phyloP scores from a whole-genome alignment of 805 yeast genomes.

The Kluyveromyces dobzhanskii region DNA sequence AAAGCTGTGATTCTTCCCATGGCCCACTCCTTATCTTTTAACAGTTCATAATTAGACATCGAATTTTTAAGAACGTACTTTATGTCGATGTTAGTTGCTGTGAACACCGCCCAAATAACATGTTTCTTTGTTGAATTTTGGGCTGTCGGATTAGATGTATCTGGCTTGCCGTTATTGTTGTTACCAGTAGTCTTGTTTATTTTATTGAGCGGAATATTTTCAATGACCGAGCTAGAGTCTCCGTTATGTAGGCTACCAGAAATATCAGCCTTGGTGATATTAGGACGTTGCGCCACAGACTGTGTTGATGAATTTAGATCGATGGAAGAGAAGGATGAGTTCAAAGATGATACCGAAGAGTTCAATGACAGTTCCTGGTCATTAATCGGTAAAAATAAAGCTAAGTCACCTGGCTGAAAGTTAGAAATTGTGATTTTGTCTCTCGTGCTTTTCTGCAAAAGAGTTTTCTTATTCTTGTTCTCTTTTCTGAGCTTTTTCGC shows the following conservation, averaged over 20 bases:
- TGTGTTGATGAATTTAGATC: constrained; percentile 13
- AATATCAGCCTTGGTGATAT: not conserved
- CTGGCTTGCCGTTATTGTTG: not conserved
- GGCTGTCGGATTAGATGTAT: not conserved
- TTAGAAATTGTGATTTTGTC: constrained; percentile 56
- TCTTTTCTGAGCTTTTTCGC: constrained; percentile 78
- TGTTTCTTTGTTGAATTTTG: not conserved
- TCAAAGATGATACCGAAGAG: constrained; percentile 20
- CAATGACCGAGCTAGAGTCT: not conserved
- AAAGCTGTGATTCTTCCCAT: constrained; percentile 61
- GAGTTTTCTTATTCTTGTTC: constrained; percentile 25
- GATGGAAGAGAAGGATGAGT: constrained; percentile 29
- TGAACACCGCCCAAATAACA: constrained; percentile 90
- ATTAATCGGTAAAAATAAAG: constrained; percentile 74
- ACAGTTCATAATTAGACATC: constrained; percentile 23
- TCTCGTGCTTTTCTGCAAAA: constrained; percentile 22
- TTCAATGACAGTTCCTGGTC: constrained; percentile 30
- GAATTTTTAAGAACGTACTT: constrained; percentile 60
- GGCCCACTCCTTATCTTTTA: constrained; percentile 64
- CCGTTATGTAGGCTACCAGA: not conserved
- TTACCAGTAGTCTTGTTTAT: not conserved
- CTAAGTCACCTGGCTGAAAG: constrained; percentile 70
- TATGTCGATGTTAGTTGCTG: constrained; percentile 65
- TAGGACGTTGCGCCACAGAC: not conserved
- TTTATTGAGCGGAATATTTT: not conserved